Evolutionary conservation across 192 early-diverging fungal species (phyloP).

Genomic region (Linderina pennispora): DNA sequence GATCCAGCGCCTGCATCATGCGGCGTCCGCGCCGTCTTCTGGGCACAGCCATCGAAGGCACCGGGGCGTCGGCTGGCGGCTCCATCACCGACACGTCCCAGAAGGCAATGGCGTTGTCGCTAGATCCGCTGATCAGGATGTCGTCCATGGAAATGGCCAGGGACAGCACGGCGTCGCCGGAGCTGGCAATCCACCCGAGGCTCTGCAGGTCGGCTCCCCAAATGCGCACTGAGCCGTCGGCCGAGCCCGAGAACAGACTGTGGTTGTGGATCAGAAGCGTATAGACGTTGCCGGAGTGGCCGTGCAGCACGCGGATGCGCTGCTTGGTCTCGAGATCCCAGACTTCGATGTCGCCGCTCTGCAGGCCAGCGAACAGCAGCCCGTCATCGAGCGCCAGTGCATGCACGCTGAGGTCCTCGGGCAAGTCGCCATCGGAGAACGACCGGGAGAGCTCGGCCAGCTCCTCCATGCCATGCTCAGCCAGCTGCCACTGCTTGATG

Average conservation of each 20-base stretch:
- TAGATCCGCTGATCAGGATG: conserved; percentile 55
- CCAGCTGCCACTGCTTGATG: conserved; percentile 48
- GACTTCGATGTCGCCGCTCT: conserved; percentile 66
- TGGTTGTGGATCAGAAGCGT: conserved; percentile 42
- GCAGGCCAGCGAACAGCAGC: conserved; percentile 65
- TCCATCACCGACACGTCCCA: conserved; percentile 45
- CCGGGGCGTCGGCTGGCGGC: background rate
- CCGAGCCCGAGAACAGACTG: conserved; percentile 56
- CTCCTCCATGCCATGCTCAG: conserved; percentile 10
- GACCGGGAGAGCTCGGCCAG: conserved; percentile 20
- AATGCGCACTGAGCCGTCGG: conserved; percentile 62
- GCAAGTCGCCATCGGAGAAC: conserved; percentile 4
- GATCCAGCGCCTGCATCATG: conserved; percentile 56
- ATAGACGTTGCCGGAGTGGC: conserved; percentile 52
- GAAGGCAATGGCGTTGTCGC: conserved; percentile 54
- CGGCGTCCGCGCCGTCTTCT: conserved; percentile 19
- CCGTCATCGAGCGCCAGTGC: conserved; percentile 61
- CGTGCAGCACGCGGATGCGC: conserved; percentile 30
- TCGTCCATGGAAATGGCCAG: conserved; percentile 15
- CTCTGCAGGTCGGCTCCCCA: conserved; percentile 61
- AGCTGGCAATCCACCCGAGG: conserved; percentile 45
- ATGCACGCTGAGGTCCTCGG: conserved; percentile 49
- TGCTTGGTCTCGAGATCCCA: conserved; percentile 72
- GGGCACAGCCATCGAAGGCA: background rate
- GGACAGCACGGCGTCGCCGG: conserved; percentile 53